Conservation (phyloP, 495 filamentous ascomycete species). For the Tuber calosporum region DNA sequence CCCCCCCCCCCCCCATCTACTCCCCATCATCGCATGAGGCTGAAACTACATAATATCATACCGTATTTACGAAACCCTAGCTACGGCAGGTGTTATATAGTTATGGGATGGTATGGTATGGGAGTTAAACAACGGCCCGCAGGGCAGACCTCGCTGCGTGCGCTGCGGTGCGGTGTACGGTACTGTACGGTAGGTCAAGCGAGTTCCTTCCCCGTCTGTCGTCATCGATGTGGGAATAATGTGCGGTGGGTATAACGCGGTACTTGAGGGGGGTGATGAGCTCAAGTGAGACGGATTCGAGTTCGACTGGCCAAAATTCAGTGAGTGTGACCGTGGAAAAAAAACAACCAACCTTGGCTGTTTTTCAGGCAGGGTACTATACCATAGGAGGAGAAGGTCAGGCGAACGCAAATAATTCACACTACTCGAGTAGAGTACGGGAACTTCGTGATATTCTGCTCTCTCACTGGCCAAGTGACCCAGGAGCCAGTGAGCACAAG, state of each 20-base stretch:
- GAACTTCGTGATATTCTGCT: too few species aligned
- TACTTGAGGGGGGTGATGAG: too few species aligned
- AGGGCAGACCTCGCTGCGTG: neutral
- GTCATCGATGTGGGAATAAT: neutral
- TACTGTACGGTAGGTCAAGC: neutral
- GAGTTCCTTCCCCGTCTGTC: neutral
- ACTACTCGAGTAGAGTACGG: too few species aligned
- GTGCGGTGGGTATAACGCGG: neutral
- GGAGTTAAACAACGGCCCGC: constrained; percentile 3
- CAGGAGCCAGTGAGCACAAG: too few species aligned
- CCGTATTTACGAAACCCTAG: constrained; percentile 1
- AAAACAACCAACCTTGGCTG: too few species aligned
- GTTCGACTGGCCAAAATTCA: too few species aligned
- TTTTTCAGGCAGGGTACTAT: too few species aligned
- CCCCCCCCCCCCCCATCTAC: neutral
- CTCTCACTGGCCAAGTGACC: too few species aligned
- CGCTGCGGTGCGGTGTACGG: neutral
- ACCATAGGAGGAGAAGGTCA: too few species aligned
- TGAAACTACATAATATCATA: constrained; percentile 3
- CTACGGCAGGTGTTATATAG: neutral
- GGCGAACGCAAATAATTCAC: too few species aligned
- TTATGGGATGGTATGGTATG: constrained; percentile 2
- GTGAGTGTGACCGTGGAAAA: too few species aligned
- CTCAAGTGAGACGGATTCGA: too few species aligned
- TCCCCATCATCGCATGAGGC: constrained; percentile 3